Evolutionary conservation across 768 basidiomycete species (phyloP), one percentile per base, ranked within the genome.

Genomic region (Fistulinella prunicolor): DNA sequence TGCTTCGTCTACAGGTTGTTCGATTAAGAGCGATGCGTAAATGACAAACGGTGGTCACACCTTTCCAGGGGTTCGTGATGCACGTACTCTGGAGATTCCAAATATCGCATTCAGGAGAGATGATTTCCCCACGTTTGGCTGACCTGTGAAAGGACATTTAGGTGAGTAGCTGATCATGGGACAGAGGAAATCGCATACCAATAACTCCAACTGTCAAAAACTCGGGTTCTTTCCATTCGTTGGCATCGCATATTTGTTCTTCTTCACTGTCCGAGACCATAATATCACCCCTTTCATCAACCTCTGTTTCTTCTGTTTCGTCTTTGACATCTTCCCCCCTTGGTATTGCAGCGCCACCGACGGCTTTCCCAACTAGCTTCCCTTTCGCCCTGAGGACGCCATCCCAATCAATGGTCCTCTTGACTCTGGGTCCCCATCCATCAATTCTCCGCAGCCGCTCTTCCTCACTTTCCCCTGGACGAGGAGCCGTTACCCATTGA

Each of bases 71-170:
- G 88, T 93, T 49, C 82, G 82, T 1, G 89, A 92, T 12, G 91
- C 89, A 51, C 82, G 78, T 4, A 96, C 94, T 64, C 80, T 85
- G 40, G 74, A 77, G 19, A 72, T 68, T 23, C 89, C 93, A 60
- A 98, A 90, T 17, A 98, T 72, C 5, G 94, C 94, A 62, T 98
- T 98, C 44, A 98, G 69, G 5, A 96, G 70, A 0, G 89, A 92
- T 1, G 90, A 93, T 66, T 98, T 98, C 9, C 95, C 95, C 34
- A 95, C 93, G 63, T 97, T 98, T 13, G 94, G 94, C 61, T 95
- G 92, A 29, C 93, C 91, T 86, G 19, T 8, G 1, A 45, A 17
- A 41, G 30, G 22, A 30, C 30, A 44, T 26, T 23, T 29, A 21
- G 9, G 12, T 23, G 24, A 42, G 28, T 21, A 28, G 20, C 19